These are phyloP conservation scores for Ramaria sp. DNA, from an alignment of 768 basidiomycete genomes.

Conservation along the genomic window DNA sequence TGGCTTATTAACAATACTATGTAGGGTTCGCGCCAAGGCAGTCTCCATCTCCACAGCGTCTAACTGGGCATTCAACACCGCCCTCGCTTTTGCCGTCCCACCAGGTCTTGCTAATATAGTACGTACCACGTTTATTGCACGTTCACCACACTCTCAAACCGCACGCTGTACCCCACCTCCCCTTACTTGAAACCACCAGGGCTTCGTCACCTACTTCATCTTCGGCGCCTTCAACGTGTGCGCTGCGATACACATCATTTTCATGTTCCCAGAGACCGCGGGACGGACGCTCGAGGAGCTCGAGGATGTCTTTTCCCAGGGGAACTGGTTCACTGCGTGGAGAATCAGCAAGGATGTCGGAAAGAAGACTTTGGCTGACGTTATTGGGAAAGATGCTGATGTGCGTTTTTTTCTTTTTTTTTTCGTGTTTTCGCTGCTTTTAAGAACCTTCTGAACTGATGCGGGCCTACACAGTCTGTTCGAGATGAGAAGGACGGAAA, in stretches of 20 bases:
- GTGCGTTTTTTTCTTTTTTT: too few relatives aligned
- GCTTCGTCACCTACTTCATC: conserved; percentile 50
- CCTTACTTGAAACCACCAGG: neutral
- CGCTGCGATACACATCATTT: conserved; percentile 60
- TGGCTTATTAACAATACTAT: conserved; percentile 7
- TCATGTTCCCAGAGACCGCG: conserved; percentile 75
- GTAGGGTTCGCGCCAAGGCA: conserved; percentile 48
- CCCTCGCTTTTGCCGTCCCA: conserved; percentile 66
- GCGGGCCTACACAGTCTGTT: neutral
- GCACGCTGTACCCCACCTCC: neutral
- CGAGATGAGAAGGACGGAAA: neutral
- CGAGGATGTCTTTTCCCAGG: conserved; percentile 64
- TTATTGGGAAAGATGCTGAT: conserved; percentile 16
- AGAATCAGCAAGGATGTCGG: conserved; percentile 50
- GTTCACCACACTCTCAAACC: neutral
- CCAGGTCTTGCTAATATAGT: conserved; percentile 57
- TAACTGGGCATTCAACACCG: conserved; percentile 59
- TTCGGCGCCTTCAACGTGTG: conserved; percentile 67
- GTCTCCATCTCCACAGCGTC: conserved; percentile 32
- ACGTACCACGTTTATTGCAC: conserved; percentile 35
- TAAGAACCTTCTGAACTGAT: too few relatives aligned
- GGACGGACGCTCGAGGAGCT: conserved; percentile 68
- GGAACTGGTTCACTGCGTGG: conserved; percentile 65
- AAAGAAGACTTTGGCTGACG: conserved; percentile 45
- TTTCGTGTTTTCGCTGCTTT: too few relatives aligned